These are phyloP conservation scores for Cenchrus purpureus DNA, from an alignment of 176 grass and related monocot genomes.

Conservation along the genomic window DNA sequence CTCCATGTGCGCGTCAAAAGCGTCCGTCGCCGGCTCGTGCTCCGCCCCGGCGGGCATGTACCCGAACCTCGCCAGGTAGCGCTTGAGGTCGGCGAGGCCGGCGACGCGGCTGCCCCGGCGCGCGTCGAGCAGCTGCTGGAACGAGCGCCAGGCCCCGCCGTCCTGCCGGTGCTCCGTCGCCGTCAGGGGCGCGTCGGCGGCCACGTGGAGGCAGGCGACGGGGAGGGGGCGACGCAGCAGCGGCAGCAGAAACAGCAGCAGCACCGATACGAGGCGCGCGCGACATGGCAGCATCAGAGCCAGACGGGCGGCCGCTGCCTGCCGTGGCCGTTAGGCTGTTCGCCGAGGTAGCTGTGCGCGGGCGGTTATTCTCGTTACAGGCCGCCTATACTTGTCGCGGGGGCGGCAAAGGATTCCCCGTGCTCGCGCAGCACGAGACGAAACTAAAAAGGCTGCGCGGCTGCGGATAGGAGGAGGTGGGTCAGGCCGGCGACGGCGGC, in stretches of 20 bases:
- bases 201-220: not conserved
- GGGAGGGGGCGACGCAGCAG: conserved; percentile 9
- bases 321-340: conserved; percentile 30
- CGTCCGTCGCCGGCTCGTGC: conserved; percentile 47
- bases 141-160: conserved; percentile 58
- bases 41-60: conserved; percentile 49
- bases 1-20: conserved; percentile 76
- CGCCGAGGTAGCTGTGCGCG: conserved; percentile 15
- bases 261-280: conserved; percentile 1
- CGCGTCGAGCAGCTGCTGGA: conserved; percentile 63
- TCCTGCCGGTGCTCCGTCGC: not conserved
- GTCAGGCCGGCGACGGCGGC: conserved; percentile 30
- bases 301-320: not conserved
- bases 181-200: not conserved
- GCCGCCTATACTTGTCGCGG: not conserved
- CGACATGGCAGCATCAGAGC: conserved; percentile 53
- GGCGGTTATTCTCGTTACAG: conserved; percentile 60
- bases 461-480: conserved; percentile 25
- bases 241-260: not conserved
- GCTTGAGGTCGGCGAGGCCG: conserved; percentile 69
- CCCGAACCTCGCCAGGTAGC: conserved; percentile 76
- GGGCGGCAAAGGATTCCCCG: conserved; percentile 32
- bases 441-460: not conserved
- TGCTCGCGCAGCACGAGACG: conserved; percentile 1
- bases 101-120: conserved; percentile 56